Percentiles rank a stretch among this genome's conserved stretches.
phyloP scores from a whole-genome alignment of 345 rosid genomes.

The Erysimum cheiranthoides region DNA sequence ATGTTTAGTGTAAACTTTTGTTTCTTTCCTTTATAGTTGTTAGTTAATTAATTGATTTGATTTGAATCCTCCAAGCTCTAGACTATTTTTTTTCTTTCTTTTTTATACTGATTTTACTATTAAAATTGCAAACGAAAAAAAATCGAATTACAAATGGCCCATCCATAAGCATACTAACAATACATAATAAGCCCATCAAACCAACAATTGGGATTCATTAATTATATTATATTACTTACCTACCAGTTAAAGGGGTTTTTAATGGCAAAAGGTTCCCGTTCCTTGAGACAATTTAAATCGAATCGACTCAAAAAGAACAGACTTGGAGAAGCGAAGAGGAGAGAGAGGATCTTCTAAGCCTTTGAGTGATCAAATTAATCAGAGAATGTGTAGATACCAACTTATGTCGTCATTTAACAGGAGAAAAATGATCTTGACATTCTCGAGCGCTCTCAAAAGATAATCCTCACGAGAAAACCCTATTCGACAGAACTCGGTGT shows the following conservation, averaged over 20 bases:
- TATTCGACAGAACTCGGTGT: not conserved
- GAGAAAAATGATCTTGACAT: not conserved
- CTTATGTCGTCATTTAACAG: not conserved
- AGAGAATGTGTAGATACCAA: not conserved
- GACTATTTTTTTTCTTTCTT: not conserved
- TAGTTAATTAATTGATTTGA: not conserved
- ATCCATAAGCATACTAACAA: not conserved
- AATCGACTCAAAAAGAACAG: not conserved
- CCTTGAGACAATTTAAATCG: not conserved
- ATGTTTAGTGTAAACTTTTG: not conserved
- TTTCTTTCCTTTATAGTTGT: not conserved
- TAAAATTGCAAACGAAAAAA: not conserved
- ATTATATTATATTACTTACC: not conserved
- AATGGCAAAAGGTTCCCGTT: not conserved
- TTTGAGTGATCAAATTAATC: not conserved
- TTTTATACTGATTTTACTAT: not conserved
- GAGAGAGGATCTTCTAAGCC: not conserved
- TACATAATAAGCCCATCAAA: not conserved
- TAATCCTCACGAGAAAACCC: conserved; percentile 13
- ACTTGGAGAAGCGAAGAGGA: not conserved
- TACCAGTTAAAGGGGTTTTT: not conserved
- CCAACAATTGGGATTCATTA: not conserved
- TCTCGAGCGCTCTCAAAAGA: conserved; percentile 19
- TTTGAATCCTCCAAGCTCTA: not conserved
- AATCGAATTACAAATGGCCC: not conserved